Evolutionary conservation across 2,329 filamentous ascomycete species (phyloP), one percentile per base, ranked within the genome.

Genomic region (Aureobasidium leucospermi): DNA sequence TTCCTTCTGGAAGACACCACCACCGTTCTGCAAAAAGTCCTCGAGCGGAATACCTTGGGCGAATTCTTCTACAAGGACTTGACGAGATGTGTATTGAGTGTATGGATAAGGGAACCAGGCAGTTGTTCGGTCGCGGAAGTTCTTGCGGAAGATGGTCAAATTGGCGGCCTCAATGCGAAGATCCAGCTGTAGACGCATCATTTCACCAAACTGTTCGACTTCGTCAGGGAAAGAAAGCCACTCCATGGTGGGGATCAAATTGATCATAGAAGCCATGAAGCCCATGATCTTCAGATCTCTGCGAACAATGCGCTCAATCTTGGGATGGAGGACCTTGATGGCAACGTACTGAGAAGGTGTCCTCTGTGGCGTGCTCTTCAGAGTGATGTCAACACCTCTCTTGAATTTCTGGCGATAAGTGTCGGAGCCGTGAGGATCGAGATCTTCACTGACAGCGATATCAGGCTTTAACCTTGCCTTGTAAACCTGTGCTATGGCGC

Each of bases 51-150:
- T 95, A 5, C 94, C 94, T 68, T 96, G 89, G 0, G 93, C 94
- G 69, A 93, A 99, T 70, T 99, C 94, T 69, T 99, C 94, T 9
- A 99, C 87, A 34, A 99, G 76, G 4, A 99, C 90, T 69, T 93
- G 88, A 38, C 94, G 85, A 0, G 94, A 96, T 0, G 90, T 96
- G 70, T 95, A 96, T 60, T 94, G 89, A 7, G 87, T 84, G 71
- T 97, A 96, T 0, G 94, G 92, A 67, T 90, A 96, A 1, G 94
- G 94, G 70, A 99, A 99, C 86, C 89, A 96, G n/a, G 91, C 92
- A 0, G 93, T 96, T 2, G 88, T 88, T 46, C 94, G 84, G 61
- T 90, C 83, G 67, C 87, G 89, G 79, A 99, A 99, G 70, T 96
- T 90, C 67, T 87, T 86, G 56, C 94, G 86, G 78, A 99, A 97